Conservation (phyloP, 2,329 filamentous ascomycete species). For the Pseudogymnoascus sp. region DNA sequence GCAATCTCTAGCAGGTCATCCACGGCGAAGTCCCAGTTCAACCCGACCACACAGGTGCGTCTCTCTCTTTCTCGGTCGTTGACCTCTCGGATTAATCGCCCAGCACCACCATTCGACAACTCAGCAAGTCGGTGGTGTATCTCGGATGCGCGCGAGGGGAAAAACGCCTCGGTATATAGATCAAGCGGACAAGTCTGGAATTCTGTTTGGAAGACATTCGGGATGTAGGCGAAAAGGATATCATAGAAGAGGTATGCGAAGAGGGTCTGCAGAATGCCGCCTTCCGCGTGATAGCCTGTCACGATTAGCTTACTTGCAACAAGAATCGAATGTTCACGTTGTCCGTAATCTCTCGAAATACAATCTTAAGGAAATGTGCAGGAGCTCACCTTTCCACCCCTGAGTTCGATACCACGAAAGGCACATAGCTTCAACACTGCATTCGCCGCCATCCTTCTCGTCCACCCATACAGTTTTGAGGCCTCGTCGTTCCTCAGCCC, state of each 20-base stretch:
- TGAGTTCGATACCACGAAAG: conserved; percentile 69
- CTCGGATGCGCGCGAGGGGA: conserved; percentile 73
- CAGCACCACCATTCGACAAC: conserved; percentile 75
- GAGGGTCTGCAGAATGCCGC: conserved; percentile 83
- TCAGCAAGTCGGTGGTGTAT: conserved; percentile 82
- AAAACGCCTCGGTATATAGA: conserved; percentile 88
- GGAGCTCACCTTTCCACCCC: conserved; percentile 68
- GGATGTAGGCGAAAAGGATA: conserved; percentile 83
- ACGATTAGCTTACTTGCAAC: neutral
- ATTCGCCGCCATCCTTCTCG: conserved; percentile 61
- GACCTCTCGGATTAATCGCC: conserved; percentile 57
- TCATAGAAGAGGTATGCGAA: conserved; percentile 90
- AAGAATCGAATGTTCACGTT: neutral
- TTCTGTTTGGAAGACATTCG: conserved; percentile 93
- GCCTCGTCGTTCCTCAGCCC: conserved; percentile 48
- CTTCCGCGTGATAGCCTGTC: conserved; percentile 69
- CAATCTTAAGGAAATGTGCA: neutral
- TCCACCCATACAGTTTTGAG: conserved; percentile 86
- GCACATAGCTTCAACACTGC: conserved; percentile 90
- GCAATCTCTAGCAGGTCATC: conserved; percentile 74
- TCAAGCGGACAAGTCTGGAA: conserved; percentile 94
- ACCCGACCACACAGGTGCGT: conserved; percentile 78
- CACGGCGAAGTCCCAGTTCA: conserved; percentile 82
- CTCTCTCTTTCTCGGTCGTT: conserved; percentile 61
- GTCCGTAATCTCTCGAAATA: neutral